Conservation (phyloP, 2,329 filamentous ascomycete species). For the Calonectria pseudoturangicola region DNA sequence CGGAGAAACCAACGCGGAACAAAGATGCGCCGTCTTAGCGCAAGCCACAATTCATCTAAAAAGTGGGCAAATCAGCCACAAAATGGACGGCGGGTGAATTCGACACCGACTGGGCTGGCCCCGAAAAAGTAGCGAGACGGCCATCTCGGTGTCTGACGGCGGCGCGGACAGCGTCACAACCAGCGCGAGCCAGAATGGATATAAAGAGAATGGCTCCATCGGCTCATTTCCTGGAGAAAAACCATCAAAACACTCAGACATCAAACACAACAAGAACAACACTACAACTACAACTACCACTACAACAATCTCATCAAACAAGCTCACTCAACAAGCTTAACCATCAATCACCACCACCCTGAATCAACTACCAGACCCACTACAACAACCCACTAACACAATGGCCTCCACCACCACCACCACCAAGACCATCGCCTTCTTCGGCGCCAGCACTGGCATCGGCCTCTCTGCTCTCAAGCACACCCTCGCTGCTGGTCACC, state of each 20-base stretch:
- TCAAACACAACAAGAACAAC: not conserved
- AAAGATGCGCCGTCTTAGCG: conserved; percentile 7
- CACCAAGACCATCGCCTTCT: conserved; percentile 67
- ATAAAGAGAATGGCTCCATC: not conserved
- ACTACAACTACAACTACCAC: not conserved
- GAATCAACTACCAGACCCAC: not conserved
- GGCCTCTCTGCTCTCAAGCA: conserved; percentile 68
- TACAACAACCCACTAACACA: conserved; percentile 1
- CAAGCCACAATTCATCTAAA: not conserved
- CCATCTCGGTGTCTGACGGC: not conserved
- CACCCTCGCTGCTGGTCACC: conserved; percentile 66
- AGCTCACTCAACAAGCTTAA: not conserved
- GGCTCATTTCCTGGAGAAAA: not conserved
- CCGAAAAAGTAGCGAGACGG: conserved; percentile 20
- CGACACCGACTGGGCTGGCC: not conserved
- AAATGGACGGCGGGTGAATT: not conserved
- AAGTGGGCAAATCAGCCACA: not conserved
- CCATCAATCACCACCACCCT: not conserved
- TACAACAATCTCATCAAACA: too few species aligned
- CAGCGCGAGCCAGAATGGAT: not conserved
- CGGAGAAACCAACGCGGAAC: not conserved
- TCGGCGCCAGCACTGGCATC: conserved; percentile 72
- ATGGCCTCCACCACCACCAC: conserved; percentile 37
- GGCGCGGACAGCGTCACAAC: not conserved
- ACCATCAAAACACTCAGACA: not conserved